Evolutionary conservation across 2,329 filamentous ascomycete species (phyloP), one percentile per base, ranked within the genome.

Genomic region (Rutstroemia sp.): DNA sequence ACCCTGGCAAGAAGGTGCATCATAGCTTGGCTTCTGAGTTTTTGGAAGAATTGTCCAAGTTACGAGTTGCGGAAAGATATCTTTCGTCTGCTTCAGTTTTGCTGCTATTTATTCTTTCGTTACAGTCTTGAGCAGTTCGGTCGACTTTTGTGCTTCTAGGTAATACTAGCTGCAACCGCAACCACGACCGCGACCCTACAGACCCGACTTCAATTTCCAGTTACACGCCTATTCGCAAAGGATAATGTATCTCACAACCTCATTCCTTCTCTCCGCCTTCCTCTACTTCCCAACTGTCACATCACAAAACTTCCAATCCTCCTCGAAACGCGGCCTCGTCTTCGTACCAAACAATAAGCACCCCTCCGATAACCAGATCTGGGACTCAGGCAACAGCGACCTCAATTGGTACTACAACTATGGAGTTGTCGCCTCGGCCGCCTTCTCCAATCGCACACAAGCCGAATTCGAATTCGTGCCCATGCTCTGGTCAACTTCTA

Each of bases 371-470:
- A 82, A 90, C 72, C 69, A 76, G 48, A 75, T 87, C 64, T 92
- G 87, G 86, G 73, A 76, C 10, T 69, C 75, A 45, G 52, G 73
- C 5, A 76, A 75, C 39, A 81, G 79, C 18, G 79, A 83, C 44
- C 72, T 92, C 55, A 86, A 83, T 3, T 94, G 89, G 89, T 94
- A 94, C 76, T 94, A 92, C 78, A 92, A 92, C 74, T 94, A 92
- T 71, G 71, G 73, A 25, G 66, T 75, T 19, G 67, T 70, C 3
- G 87, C 88, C 1, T 81, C 83, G 0, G 60, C 71, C 0, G 73
- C 73, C 44, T 85, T 78, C 67, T 62, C 70, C 42, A 70, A 75
- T 50, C 65, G 76, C 30, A 64, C 77, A 0, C 79, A 85, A 63
- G 72, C 75, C 14, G 70, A 77, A 14, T 81, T 92, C 63, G 78